phyloP scores from a whole-genome alignment of 2,329 filamentous ascomycete species.

The Lecanicillium sp. region DNA sequence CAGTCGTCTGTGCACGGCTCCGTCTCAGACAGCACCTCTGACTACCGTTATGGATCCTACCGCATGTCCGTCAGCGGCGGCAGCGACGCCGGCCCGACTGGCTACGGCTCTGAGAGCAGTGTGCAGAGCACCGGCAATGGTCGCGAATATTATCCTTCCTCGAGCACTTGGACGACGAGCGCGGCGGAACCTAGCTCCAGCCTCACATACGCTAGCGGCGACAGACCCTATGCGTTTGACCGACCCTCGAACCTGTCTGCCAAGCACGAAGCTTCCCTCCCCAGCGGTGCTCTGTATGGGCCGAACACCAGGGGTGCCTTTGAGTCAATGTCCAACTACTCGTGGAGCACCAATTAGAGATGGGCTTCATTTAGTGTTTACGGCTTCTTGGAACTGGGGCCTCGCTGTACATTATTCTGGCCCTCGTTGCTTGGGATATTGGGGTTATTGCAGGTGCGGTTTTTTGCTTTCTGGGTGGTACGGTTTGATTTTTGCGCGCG shows the following conservation, averaged over 20 bases:
- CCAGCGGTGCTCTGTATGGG: slow-evolving; percentile 31
- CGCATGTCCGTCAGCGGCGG: slow-evolving; percentile 24
- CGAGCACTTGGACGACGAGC: slow-evolving; percentile 46
- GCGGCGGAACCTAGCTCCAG: slow-evolving; percentile 41
- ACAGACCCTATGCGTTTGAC: slow-evolving; percentile 46
- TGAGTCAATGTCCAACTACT: slow-evolving; percentile 49
- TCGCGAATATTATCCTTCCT: slow-evolving; percentile 49
- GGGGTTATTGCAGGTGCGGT: not conserved
- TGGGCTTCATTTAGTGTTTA: not conserved
- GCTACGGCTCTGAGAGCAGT: slow-evolving; percentile 26
- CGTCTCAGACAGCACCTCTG: slow-evolving; percentile 43
- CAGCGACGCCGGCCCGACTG: slow-evolving; percentile 27
- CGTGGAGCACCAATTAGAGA: slow-evolving; percentile 46
- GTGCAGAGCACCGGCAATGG: slow-evolving; percentile 21
- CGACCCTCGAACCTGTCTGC: slow-evolving; percentile 26
- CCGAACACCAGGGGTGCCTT: slow-evolving; percentile 38
- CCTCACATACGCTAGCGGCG: slow-evolving; percentile 39
- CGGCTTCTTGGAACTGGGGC: slow-evolving; percentile 10
- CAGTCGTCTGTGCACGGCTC: slow-evolving; percentile 49
- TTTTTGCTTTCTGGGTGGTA: not conserved
- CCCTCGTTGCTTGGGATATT: not conserved
- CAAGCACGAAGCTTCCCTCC: slow-evolving; percentile 33
- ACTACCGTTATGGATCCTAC: slow-evolving; percentile 52
- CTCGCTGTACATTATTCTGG: slow-evolving; percentile 5
- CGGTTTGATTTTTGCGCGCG: not conserved